Percentiles rank a stretch among this genome's conserved stretches.
Conservation (phyloP, 768 basidiomycete species). For the Tylopilus sp. region DNA sequence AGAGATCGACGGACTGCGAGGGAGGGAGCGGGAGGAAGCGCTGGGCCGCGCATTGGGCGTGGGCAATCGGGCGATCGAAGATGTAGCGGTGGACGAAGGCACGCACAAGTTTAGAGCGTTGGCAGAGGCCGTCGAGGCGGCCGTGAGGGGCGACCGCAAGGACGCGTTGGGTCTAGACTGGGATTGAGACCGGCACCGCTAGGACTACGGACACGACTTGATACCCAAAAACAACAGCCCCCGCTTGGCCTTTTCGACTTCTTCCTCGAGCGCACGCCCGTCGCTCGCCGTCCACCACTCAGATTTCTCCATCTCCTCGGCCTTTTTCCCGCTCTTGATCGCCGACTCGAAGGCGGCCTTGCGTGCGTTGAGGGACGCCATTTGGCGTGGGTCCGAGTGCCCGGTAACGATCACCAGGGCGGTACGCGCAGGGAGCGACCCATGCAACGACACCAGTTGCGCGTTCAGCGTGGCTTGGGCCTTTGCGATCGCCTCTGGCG, state of each 20-base stretch:
- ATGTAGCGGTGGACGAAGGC: slow-evolving; percentile 45
- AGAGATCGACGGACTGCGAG: slow-evolving; percentile 59
- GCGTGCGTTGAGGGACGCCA: slow-evolving; percentile 68
- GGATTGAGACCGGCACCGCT: too few species aligned
- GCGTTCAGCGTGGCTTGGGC: slow-evolving; percentile 54
- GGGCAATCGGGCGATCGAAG: slow-evolving; percentile 29
- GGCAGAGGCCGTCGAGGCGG: slow-evolving; percentile 64
- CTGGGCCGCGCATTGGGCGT: slow-evolving; percentile 63
- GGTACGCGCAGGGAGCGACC: slow-evolving; percentile 70
- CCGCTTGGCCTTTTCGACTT: slow-evolving; percentile 72
- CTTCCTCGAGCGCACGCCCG: slow-evolving; percentile 74
- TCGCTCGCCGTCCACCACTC: slow-evolving; percentile 76
- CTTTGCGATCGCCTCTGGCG: slow-evolving; percentile 33
- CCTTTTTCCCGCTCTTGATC: slow-evolving; percentile 50
- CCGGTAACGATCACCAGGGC: slow-evolving; percentile 86
- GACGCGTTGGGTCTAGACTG: slow-evolving; percentile 62
- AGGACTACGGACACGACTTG: too few species aligned
- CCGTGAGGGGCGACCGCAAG: slow-evolving; percentile 55
- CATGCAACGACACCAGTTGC: slow-evolving; percentile 60
- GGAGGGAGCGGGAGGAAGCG: slow-evolving; percentile 60
- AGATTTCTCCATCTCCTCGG: slow-evolving; percentile 52
- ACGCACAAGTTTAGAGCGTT: slow-evolving; percentile 50
- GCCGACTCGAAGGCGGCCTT: slow-evolving; percentile 72
- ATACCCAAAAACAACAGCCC: slow-evolving; percentile 82
- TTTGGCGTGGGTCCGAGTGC: slow-evolving; percentile 80